A percentile compares a stretch with the other conserved stretches of the same genome.
Evolutionary conservation across 768 basidiomycete species (phyloP).

Genomic region (Clathrus columnatus): DNA sequence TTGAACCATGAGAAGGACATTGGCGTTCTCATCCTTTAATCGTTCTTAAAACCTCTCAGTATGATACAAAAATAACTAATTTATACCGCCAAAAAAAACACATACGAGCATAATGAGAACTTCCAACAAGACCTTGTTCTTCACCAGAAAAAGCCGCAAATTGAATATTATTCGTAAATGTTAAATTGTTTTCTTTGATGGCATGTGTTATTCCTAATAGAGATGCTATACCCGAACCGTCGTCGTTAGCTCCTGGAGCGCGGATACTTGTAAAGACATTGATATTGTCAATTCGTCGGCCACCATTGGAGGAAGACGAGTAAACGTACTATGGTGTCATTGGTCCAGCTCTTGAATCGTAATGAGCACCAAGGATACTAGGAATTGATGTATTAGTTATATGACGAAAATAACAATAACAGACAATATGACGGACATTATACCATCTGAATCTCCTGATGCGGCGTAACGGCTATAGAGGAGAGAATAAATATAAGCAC

Average conservation of each 20-base stretch:
- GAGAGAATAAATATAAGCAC: neutral
- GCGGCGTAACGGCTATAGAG: neutral
- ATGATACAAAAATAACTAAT: neutral
- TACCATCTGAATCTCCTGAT: neutral
- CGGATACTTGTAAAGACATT: neutral
- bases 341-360: constrained; percentile 57
- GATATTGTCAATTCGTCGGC: neutral
- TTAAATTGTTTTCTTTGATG: constrained; percentile 55
- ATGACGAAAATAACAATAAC: neutral
- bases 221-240: constrained; percentile 56
- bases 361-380: constrained; percentile 78
- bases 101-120: constrained; percentile 70
- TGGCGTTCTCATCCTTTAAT: constrained; percentile 47
- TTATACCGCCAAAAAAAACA: constrained; percentile 10
- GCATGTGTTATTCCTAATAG: constrained; percentile 71
- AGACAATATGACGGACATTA: neutral
- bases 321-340: constrained; percentile 71
- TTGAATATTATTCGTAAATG: constrained; percentile 70
- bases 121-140: constrained; percentile 82
- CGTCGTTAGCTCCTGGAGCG: constrained; percentile 48
- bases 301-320: constrained; percentile 25
- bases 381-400: constrained; percentile 38
- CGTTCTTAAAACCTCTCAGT: constrained; percentile 33
- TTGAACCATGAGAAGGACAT: constrained; percentile 78
- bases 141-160: constrained; percentile 84